Conservation (phyloP, 177 flowering plant genomes). For the Vitis hybrid region DNA sequence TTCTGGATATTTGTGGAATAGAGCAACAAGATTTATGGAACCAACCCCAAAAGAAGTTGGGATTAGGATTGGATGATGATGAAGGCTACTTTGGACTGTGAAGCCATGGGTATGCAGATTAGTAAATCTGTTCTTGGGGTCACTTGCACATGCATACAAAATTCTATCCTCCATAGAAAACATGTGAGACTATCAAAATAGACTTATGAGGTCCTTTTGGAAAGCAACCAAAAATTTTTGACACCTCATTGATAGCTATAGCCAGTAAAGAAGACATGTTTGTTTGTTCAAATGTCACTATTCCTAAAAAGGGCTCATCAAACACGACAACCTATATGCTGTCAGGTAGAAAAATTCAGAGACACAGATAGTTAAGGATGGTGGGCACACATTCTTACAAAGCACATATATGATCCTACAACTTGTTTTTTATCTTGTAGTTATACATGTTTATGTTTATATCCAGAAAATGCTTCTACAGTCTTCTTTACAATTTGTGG, state of each 20-base stretch:
- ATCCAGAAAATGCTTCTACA: conserved; percentile 5
- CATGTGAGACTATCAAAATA: conserved; percentile 5
- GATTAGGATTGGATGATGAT: too few relatives aligned
- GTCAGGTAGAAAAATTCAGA: background rate
- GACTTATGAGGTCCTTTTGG: background rate
- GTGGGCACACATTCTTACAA: background rate
- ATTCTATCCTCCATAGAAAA: background rate
- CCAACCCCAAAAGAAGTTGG: too few relatives aligned
- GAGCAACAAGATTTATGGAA: too few relatives aligned
- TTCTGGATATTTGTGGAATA: too few relatives aligned
- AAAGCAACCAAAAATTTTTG: background rate
- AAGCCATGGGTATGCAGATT: background rate
- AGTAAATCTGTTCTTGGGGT: too few relatives aligned
- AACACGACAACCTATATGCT: conserved; percentile 14
- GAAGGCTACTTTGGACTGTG: background rate
- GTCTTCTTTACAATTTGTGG: conserved; percentile 22
- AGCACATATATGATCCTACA: background rate
- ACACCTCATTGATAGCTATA: conserved; percentile 29
- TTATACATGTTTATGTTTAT: background rate
- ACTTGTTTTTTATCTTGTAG: background rate
- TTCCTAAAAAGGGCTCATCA: conserved; percentile 25
- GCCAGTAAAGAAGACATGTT: conserved; percentile 18
- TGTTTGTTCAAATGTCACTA: conserved; percentile 31
- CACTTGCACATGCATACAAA: too few relatives aligned
- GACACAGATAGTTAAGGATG: background rate